Percentiles rank a stretch among this genome's conserved stretches.
Conservation (phyloP, 768 basidiomycete species). For the Crassisporium funariophilum region DNA sequence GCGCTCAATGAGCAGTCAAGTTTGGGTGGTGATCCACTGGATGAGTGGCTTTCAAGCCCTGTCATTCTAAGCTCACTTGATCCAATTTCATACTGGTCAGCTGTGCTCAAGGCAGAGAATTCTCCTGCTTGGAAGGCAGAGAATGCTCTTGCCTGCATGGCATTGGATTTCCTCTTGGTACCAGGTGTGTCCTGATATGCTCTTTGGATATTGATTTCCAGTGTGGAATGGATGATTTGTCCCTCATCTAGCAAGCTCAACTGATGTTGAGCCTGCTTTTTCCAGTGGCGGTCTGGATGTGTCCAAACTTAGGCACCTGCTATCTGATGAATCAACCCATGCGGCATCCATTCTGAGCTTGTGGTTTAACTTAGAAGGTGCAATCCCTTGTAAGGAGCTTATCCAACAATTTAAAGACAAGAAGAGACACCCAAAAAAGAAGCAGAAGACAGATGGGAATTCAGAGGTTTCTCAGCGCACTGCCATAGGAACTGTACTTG, state of each 20-base stretch:
- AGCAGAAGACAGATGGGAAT: conserved; percentile 3
- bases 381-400: conserved; percentile 7
- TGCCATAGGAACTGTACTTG: no score
- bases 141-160: conserved; percentile 16
- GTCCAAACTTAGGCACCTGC: conserved; percentile 25
- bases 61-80: conserved; percentile 5
- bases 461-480: no score
- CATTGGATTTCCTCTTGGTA: conserved; percentile 12
- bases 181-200: conserved; percentile 6
- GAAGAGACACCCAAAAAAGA: conserved; percentile 4
- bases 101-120: no score
- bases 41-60: conserved; percentile 14
- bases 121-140: not conserved
- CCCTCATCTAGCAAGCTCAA: conserved; percentile 24
- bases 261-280: conserved; percentile 31
- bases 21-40: conserved; percentile 8
- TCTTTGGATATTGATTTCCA: conserved; percentile 13
- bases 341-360: conserved; percentile 26
- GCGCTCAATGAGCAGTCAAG: no score
- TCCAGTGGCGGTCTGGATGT: conserved; percentile 29
- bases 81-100: conserved; percentile 17
- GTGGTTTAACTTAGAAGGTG: conserved; percentile 14
- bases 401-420: conserved; percentile 10
- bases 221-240: no score
- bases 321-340: conserved; percentile 24